Percentiles rank a stretch among this genome's conserved stretches.
phyloP scores from a whole-genome alignment of 495 filamentous ascomycete species.

The Pyrenula aspistea region DNA sequence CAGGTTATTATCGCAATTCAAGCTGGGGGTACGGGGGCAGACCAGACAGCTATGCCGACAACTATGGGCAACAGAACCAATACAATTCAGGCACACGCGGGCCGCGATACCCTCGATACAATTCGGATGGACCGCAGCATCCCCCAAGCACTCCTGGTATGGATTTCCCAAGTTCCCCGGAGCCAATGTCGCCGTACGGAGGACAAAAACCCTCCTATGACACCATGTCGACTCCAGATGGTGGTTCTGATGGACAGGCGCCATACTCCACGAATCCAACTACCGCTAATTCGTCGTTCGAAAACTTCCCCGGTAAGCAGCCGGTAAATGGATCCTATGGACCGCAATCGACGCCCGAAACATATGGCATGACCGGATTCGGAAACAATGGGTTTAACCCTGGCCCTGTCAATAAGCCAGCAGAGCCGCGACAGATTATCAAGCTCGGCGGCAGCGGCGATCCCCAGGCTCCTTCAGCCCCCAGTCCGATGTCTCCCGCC shows the following conservation, averaged over 20 bases:
- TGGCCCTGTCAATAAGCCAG: background rate
- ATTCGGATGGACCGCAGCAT: slow-evolving; percentile 7
- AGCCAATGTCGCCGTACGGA: slow-evolving; percentile 13
- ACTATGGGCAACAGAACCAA: slow-evolving; percentile 21
- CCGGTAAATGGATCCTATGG: background rate
- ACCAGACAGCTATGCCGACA: slow-evolving; percentile 46
- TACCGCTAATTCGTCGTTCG: slow-evolving; percentile 81
- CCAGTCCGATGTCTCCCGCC: background rate
- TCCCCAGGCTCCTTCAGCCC: background rate
- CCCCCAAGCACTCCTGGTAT: slow-evolving; percentile 30
- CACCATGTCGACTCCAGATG: slow-evolving; percentile 42
- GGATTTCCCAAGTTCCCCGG: slow-evolving; percentile 18
- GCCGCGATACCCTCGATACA: slow-evolving; percentile 26
- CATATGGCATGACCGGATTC: background rate
- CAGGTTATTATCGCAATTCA: slow-evolving; percentile 24
- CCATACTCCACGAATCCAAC: slow-evolving; percentile 73
- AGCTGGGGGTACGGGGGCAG: slow-evolving; percentile 12
- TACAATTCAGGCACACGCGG: slow-evolving; percentile 24
- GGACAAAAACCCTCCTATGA: slow-evolving; percentile 71
- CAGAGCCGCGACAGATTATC: background rate
- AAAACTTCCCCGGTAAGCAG: slow-evolving; percentile 43
- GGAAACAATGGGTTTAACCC: background rate
- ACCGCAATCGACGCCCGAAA: background rate
- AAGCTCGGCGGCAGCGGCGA: background rate
- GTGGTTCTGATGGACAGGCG: slow-evolving; percentile 58